Base-by-base conservation (phyloP, 1,284 basidiomycete genomes). In the Flammula alnicola region DNA sequence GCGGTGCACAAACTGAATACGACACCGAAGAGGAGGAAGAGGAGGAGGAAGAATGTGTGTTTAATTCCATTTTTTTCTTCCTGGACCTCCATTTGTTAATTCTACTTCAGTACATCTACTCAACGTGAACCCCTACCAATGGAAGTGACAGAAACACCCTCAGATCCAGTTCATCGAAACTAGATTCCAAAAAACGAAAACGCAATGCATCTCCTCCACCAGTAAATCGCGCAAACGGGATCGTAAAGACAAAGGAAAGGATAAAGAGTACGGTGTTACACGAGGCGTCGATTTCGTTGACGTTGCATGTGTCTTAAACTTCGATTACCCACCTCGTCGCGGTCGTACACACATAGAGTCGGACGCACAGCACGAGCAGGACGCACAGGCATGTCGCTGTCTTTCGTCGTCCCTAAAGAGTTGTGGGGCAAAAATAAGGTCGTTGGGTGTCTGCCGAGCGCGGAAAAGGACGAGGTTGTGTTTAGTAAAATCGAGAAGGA, bases 251-350 rank as follows among this genome's bases (percentile, higher is more conserved):
- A 68, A 76, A 64, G 63, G 59, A 19, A 67, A 60, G 16, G 88
- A 90, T 63, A 85, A 81, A 47, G 93, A 97, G 65, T 98, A 95
- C 63, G 95, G 96, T 33, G 92, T 98, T 44, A 95, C 94, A 1
- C 91, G 97, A 35, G 97, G 97, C 2, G 87, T 99, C 56, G 97
- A 99, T 72, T 99, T 99, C 69, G 81, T 98, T 61, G 91, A 97
- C 60, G 97, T 99, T 37, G 88, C 95, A 2, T 98, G 95, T 62
- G 97, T 99, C 6, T 83, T 99, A 72, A 99, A 99, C 75, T 99
- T 99, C 71, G 97, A 99, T 70, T 99, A 6, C 97, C 97, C 0
- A 79, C 85, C 3, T 89, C 93, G 1, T 80, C 91, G 3, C 87
- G 86, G n/a, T 83, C 93, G 2, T 99, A 99, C 69, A 95, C 92